A percentile compares a stretch with the other conserved stretches of the same genome.
Conservation (phyloP, 1,284 basidiomycete genomes). For the Heterobasidion occidentale region DNA sequence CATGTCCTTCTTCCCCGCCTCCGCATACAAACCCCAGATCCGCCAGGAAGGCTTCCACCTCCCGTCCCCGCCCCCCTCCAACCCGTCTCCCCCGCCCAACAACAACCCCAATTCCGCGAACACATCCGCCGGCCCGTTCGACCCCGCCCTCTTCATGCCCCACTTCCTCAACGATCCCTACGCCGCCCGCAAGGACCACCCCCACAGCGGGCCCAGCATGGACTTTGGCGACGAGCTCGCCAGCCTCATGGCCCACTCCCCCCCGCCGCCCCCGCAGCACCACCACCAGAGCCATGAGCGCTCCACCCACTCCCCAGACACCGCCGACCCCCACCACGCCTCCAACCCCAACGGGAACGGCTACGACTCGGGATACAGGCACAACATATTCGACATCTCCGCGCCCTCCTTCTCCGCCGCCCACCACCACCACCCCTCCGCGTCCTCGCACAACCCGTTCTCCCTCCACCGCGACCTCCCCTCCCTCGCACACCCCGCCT, state of each 20-base stretch:
- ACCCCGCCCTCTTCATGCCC: constrained; percentile 32
- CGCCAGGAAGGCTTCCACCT: constrained; percentile 62
- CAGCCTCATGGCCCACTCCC: constrained; percentile 38
- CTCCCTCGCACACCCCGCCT: constrained; percentile 15
- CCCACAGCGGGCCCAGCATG: constrained; percentile 25
- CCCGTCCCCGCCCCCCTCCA: constrained; percentile 35
- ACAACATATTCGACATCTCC: constrained; percentile 70
- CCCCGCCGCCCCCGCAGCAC: constrained; percentile 22
- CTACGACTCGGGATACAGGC: constrained; percentile 20
- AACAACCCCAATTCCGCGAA: constrained; percentile 13
- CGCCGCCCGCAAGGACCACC: constrained; percentile 28
- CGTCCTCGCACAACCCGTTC: constrained; percentile 13
- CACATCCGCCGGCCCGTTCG: constrained; percentile 18
- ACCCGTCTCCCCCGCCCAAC: constrained; percentile 22
- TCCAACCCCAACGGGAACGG: constrained; percentile 22
- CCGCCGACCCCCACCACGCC: constrained; percentile 3
- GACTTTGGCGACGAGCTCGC: constrained; percentile 63
- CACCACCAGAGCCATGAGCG: constrained; percentile 30
- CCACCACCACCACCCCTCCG: constrained; percentile 12
- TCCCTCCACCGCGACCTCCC: constrained; percentile 10
- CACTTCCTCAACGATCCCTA: constrained; percentile 41
- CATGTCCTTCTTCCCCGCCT: constrained; percentile 19
- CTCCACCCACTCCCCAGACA: constrained; percentile 26
- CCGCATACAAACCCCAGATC: constrained; percentile 32
- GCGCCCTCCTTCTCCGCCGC: constrained; percentile 24